These are phyloP conservation scores for Russula ochroleuca DNA, from an alignment of 768 basidiomycete species.

Conservation along the genomic window DNA sequence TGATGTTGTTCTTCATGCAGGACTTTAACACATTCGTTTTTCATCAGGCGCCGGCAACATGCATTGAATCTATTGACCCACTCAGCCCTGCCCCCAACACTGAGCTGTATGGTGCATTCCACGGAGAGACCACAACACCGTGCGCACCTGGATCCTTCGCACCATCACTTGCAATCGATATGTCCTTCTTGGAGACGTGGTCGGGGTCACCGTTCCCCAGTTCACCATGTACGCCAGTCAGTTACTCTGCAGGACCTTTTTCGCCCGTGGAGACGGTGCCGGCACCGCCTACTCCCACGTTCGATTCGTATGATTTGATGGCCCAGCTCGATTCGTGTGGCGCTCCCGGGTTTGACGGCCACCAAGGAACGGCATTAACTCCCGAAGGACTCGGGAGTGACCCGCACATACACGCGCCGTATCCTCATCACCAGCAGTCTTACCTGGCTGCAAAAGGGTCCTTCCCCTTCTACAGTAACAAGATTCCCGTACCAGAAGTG, in stretches of 20 bases:
- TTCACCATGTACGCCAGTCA: conserved; percentile 20
- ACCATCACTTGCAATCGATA: conserved; percentile 15
- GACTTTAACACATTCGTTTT: conserved; percentile 29
- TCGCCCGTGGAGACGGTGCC: conserved; percentile 17
- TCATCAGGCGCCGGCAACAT: conserved; percentile 17
- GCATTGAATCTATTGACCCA: conserved; percentile 27
- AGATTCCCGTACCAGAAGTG: conserved; percentile 7
- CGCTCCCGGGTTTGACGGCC: background rate
- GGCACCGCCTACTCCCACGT: conserved; percentile 10
- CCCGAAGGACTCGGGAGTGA: conserved; percentile 3
- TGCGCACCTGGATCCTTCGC: conserved; percentile 7
- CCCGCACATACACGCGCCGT: background rate
- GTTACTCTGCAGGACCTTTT: conserved; percentile 17
- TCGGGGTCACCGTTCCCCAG: conserved; percentile 18
- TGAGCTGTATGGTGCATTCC: conserved; percentile 11
- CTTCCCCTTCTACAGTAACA: conserved; percentile 17
- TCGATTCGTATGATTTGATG: conserved; percentile 14
- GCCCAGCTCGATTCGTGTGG: conserved; percentile 14
- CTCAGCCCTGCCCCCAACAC: conserved; percentile 16
- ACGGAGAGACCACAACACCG: conserved; percentile 3
- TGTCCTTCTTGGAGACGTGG: conserved; percentile 24
- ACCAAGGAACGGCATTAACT: background rate
- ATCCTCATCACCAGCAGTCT: conserved; percentile 4
- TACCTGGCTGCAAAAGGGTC: conserved; percentile 10
- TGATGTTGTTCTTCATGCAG: conserved; percentile 6